Evolutionary conservation across 2,329 filamentous ascomycete species (phyloP), one percentile per base, ranked within the genome.

Genomic region (Aureobasidium sp.): DNA sequence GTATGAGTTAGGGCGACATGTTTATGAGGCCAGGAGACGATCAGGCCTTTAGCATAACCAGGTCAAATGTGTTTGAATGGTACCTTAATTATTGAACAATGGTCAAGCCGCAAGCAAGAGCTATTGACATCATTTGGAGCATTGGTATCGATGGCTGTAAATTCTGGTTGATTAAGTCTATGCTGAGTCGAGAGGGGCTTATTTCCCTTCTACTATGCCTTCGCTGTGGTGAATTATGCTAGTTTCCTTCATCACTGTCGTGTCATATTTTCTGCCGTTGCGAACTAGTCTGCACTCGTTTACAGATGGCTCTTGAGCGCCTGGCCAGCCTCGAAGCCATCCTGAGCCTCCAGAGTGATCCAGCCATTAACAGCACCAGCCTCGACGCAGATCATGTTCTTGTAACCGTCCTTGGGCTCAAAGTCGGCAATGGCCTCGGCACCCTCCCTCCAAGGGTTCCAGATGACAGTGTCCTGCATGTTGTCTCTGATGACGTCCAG

Each of bases 401-500:
- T 90, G 80, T 88, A 97, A 40, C 89, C 94, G 60, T 92, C 89
- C 71, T 95, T 89, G 54, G 94, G 94, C 63, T 82, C 83, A 73
- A 97, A 97, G 75, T 99, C 94, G 58, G 79, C 85, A 77, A 96
- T 96, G 5, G 82, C 82, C 68, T 85, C 84, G 1, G 90, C 85
- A 79, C 95, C 96, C 66, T 92, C 90, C 44, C 82, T 81, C 91
- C 93, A 97, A 1, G 94, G 94, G 76, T 99, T 99, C 94, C 94
- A 99, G 33, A 97, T 89, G 1, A 97, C 93, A 17, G 94, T 86
- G 67, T 97, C 90, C 65, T 84, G 83, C 67, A 99, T 81, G 67
- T 91, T 92, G 75, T 97, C 91, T 64, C 94, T 85, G 44, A 88
- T 84, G 61, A 97, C 81, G 63, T 86, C 85, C 77, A 89, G 91